phyloP scores from a whole-genome alignment of 164 flowering plant species.

The Kalanchoe fedtschenkoi region DNA sequence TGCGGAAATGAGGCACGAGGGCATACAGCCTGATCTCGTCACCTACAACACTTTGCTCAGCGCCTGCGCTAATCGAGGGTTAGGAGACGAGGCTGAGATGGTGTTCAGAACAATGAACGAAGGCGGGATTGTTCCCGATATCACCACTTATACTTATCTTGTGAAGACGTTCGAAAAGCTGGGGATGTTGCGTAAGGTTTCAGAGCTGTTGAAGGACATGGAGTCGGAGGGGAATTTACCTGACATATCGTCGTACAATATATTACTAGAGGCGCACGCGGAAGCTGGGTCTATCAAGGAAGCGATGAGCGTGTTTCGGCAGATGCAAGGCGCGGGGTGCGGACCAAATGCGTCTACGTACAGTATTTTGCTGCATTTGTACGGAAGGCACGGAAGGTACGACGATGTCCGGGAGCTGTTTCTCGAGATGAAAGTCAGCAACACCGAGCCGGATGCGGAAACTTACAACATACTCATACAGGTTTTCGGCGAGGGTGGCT shows the following conservation, averaged over 20 bases:
- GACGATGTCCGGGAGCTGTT: conserved; percentile 83
- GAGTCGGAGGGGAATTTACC: conserved; percentile 63
- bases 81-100: conserved; percentile 92
- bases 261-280: conserved; percentile 74
- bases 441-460: conserved; percentile 77
- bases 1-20: conserved; percentile 92
- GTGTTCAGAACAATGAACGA: conserved; percentile 90
- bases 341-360: conserved; percentile 74
- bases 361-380: conserved; percentile 72
- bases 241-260: conserved; percentile 70
- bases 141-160: conserved; percentile 61
- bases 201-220: conserved; percentile 70
- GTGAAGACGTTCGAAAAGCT: conserved; percentile 73
- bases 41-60: conserved; percentile 81
- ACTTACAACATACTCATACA: conserved; percentile 78
- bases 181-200: conserved; percentile 60
- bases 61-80: conserved; percentile 63
- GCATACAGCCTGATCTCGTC: conserved; percentile 75
- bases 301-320: conserved; percentile 79
- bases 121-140: conserved; percentile 77
- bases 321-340: conserved; percentile 81
- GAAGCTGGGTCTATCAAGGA: conserved; percentile 48
- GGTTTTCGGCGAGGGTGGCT: conserved; percentile 93
- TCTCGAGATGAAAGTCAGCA: conserved; percentile 90
- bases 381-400: conserved; percentile 69